phyloP scores from a whole-genome alignment of 768 basidiomycete genomes.

The Lepiota brunneoincarnata region DNA sequence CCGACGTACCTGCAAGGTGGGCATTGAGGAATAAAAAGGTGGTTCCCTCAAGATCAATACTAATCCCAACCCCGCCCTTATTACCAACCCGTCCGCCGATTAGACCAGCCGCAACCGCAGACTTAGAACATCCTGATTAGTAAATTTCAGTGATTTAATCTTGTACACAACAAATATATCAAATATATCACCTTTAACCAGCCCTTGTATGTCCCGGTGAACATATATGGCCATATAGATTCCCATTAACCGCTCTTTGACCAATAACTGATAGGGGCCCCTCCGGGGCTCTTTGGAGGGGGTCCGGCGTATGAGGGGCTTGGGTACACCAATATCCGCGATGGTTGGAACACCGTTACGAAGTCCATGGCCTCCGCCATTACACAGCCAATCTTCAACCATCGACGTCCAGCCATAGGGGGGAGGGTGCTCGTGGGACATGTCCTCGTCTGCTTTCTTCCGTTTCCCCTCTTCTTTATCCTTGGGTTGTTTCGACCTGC shows the following conservation, averaged over 20 bases:
- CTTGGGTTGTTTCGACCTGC: constrained; percentile 8
- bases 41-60: constrained; percentile 76
- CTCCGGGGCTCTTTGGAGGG: constrained; percentile 42
- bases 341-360: constrained; percentile 30
- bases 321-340: constrained; percentile 42
- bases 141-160: constrained; percentile 10
- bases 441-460: constrained; percentile 4
- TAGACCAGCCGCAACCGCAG: constrained; percentile 83
- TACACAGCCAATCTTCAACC: constrained; percentile 72
- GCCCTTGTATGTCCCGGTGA: constrained; percentile 62
- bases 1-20: constrained; percentile 72
- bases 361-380: constrained; percentile 31
- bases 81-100: constrained; percentile 92
- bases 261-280: constrained; percentile 81
- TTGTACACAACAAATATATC: not conserved
- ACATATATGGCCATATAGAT: constrained; percentile 78
- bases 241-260: constrained; percentile 92
- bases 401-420: constrained; percentile 70
- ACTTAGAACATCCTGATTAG: constrained; percentile 64
- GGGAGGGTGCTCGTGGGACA: constrained; percentile 18
- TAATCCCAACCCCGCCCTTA: constrained; percentile 91
- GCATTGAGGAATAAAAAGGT: constrained; percentile 89
- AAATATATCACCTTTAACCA: constrained; percentile 62
- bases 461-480: not conserved
- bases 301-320: constrained; percentile 39